Evolutionary conservation across 352 stramenopile genomes (phyloP), one percentile per base, ranked within the genome.

Genomic region (Phytophthora rubi): DNA sequence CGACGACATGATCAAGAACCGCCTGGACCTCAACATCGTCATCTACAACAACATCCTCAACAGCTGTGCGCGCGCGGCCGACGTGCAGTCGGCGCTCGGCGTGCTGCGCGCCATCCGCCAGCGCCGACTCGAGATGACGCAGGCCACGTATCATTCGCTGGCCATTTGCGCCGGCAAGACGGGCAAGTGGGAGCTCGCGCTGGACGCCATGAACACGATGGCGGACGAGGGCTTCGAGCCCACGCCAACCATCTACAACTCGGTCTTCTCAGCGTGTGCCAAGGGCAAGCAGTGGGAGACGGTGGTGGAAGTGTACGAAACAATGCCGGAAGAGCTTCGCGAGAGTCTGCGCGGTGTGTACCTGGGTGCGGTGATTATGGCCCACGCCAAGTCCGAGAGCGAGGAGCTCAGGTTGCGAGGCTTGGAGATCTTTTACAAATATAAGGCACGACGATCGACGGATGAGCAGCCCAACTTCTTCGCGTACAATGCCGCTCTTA

Each of bases 41-140:
- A 93, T 90, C 59, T 93, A 93, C 82, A 95, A 95, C 71, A 95
- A 81, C 63, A 91, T 95, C 32, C 77, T 96, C 52, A 94, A 94
- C 73, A 93, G 83, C 60, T 96, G 88, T 47, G 88, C 85, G 16
- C 85, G 86, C 30, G 79, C 89, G 4, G 80, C 71, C 5, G 88
- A 96, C 62, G 84, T 83, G 16, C 81, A 93, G 42, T 92, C 86
- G 53, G 84, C 88, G 1, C 35, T 91, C 4, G 86, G 81, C 6
- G 83, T 96, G 45, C 62, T 93, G 59, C 81, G 79, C 4, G 84
- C 85, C 16, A 91, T 93, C 56, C 81, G 73, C 8, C 73, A 94
- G 67, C 80, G 74, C 2, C 58, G 70, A 8, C 60, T 94, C 1
- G 71, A 82, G 57, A 90, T 94, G 84, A 91, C 83, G 18, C 83